These are phyloP conservation scores for Trametes cingulata DNA, from an alignment of 768 basidiomycete genomes.

Conservation along the genomic window DNA sequence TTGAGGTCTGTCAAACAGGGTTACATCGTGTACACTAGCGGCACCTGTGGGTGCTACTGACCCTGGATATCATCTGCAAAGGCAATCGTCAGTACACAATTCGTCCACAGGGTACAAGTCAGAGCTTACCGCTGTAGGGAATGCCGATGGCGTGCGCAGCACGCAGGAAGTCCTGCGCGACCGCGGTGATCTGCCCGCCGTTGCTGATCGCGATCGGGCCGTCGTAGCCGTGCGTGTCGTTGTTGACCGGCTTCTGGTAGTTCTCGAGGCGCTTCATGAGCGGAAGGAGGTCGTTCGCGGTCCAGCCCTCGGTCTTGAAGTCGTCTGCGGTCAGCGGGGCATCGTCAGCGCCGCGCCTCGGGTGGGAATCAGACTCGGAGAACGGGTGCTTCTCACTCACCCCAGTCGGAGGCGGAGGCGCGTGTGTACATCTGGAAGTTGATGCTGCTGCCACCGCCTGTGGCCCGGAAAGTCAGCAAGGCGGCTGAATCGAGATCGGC, in stretches of 20 bases:
- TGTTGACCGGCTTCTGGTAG: conserved; percentile 73
- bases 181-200: conserved; percentile 60
- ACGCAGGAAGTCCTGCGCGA: conserved; percentile 71
- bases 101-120: neutral
- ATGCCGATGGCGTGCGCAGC: conserved; percentile 61
- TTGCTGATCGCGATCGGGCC: conserved; percentile 77
- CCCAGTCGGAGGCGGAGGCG: conserved; percentile 72
- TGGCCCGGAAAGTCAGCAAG: neutral
- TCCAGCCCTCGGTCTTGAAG: conserved; percentile 73
- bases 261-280: conserved; percentile 78
- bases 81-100: neutral
- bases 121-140: conserved; percentile 59
- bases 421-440: conserved; percentile 82
- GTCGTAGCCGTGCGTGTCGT: conserved; percentile 66
- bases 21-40: neutral
- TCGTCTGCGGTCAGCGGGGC: conserved; percentile 46
- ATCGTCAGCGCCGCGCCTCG: neutral
- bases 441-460: conserved; percentile 47
- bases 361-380: neutral
- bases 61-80: conserved; percentile 63
- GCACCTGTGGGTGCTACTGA: conserved; percentile 6
- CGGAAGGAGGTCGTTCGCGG: conserved; percentile 63
- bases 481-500: neutral
- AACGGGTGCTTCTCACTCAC: conserved; percentile 38
- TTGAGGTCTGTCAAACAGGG: conserved; percentile 44